Evolutionary conservation across 108 stramenopile species (phyloP).

Genomic region (Nannochloropsis salina): DNA sequence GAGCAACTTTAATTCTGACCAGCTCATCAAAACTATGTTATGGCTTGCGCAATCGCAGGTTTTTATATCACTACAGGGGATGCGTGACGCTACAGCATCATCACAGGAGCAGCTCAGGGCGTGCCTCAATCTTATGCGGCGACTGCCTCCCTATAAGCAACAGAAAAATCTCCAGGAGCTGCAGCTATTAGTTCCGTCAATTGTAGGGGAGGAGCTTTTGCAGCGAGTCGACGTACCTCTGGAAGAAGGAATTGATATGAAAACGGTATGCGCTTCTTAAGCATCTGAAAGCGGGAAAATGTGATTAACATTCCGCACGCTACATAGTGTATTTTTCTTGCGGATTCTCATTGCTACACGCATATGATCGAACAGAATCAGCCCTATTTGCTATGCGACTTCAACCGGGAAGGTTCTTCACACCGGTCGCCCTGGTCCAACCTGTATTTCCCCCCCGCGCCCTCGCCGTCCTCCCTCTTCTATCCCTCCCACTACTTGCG

Average conservation of each 20-base stretch:
- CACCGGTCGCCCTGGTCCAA: conserved; percentile 62
- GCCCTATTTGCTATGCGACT: conserved; percentile 58
- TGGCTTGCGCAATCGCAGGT: too few species aligned
- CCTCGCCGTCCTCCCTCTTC: neutral
- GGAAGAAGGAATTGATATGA: conserved; percentile 52
- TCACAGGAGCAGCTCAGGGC: neutral
- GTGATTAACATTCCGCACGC: neutral
- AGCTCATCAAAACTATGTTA: too few species aligned
- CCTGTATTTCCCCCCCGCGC: conserved; percentile 53
- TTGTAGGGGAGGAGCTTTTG: conserved; percentile 57
- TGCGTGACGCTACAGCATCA: too few species aligned
- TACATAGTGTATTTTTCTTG: neutral
- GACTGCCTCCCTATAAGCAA: conserved; percentile 59
- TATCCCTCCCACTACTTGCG: neutral
- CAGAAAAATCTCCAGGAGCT: conserved; percentile 58
- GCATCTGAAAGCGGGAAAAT: too few species aligned
- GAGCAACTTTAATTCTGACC: too few species aligned
- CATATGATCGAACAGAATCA: conserved; percentile 21
- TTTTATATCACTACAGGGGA: too few species aligned
- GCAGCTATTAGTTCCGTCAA: conserved; percentile 51
- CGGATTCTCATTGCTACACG: neutral
- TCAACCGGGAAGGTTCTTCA: conserved; percentile 61
- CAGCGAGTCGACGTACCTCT: conserved; percentile 59
- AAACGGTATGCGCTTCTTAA: conserved; percentile 35
- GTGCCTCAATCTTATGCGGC: conserved; percentile 59